A percentile compares a stretch with the other conserved stretches of the same genome.
These are phyloP conservation scores for Daldinia decipiens DNA, from an alignment of 495 filamentous ascomycete genomes.

Conservation along the genomic window DNA sequence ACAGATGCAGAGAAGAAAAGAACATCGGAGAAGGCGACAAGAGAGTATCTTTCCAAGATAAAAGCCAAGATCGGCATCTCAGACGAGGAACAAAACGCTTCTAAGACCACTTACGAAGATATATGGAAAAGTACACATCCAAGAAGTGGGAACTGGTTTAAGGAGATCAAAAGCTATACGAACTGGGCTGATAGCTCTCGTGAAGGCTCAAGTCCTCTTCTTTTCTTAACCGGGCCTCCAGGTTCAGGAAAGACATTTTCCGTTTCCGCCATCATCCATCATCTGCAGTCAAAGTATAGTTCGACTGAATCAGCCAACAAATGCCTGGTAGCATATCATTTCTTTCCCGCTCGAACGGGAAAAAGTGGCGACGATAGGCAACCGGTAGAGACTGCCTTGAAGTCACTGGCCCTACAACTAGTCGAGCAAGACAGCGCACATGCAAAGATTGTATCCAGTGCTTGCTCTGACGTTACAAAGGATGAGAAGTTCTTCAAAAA, in stretches of 20 bases:
- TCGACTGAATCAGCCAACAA: constrained; percentile 14
- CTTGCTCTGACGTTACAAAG: constrained; percentile 24
- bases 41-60: not conserved
- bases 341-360: constrained; percentile 27
- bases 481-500: constrained; percentile 40
- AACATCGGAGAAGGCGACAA: not conserved
- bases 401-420: constrained; percentile 40
- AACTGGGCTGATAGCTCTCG: not conserved
- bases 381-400: constrained; percentile 39
- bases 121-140: constrained; percentile 1
- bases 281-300: constrained; percentile 30
- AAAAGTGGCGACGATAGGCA: constrained; percentile 34
- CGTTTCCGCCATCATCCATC: constrained; percentile 35
- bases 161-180: not conserved
- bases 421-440: constrained; percentile 43
- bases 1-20: not conserved
- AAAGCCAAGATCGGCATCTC: not conserved
- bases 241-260: constrained; percentile 40
- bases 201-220: not conserved
- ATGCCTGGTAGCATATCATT: constrained; percentile 37
- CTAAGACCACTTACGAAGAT: not conserved
- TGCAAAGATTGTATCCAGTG: constrained; percentile 29
- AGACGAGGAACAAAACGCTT: not conserved
- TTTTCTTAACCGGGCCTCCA: constrained; percentile 32
- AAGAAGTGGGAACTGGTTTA: not conserved